These are phyloP conservation scores for Termitomyces sp. DNA, from an alignment of 768 basidiomycete genomes.

Conservation along the genomic window DNA sequence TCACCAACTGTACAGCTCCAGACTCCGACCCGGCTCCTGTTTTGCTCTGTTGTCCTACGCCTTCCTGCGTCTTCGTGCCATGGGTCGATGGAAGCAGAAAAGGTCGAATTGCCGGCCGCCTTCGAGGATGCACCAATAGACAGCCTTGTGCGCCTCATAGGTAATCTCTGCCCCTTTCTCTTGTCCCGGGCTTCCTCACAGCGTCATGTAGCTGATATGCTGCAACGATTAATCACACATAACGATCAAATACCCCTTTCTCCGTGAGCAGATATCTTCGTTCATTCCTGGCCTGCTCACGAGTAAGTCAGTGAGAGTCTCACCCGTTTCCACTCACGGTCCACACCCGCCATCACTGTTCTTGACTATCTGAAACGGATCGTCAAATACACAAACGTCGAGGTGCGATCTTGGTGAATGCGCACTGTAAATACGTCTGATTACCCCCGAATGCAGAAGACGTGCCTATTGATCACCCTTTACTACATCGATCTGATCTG, in stretches of 20 bases:
- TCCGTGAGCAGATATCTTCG: slow-evolving; percentile 49
- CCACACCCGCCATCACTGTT: slow-evolving; percentile 82
- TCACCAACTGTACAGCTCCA: slow-evolving; percentile 52
- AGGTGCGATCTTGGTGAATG: slow-evolving; percentile 47
- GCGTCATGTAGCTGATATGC: slow-evolving; percentile 78
- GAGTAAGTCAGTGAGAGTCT: slow-evolving; percentile 65
- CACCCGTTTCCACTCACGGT: slow-evolving; percentile 94
- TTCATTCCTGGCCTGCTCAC: slow-evolving; percentile 11
- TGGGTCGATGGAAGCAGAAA: slow-evolving; percentile 80
- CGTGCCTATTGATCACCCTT: slow-evolving; percentile 75
- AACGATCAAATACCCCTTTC: slow-evolving; percentile 94
- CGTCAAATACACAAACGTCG: slow-evolving; percentile 92
- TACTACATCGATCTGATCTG: slow-evolving; percentile 95
- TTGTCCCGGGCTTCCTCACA: neutral
- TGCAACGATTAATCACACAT: slow-evolving; percentile 89
- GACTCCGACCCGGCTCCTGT: slow-evolving; percentile 16
- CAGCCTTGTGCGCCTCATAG: slow-evolving; percentile 82
- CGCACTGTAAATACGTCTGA: neutral
- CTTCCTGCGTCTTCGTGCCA: slow-evolving; percentile 46
- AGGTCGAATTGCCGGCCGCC: slow-evolving; percentile 74
- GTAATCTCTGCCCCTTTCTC: slow-evolving; percentile 34
- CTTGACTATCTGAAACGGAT: slow-evolving; percentile 94
- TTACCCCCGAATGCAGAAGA: slow-evolving; percentile 42
- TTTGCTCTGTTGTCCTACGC: slow-evolving; percentile 31
- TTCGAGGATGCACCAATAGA: slow-evolving; percentile 87